These are phyloP conservation scores for Ilyonectria destructans DNA, from an alignment of 2,329 filamentous ascomycete species.

Conservation along the genomic window DNA sequence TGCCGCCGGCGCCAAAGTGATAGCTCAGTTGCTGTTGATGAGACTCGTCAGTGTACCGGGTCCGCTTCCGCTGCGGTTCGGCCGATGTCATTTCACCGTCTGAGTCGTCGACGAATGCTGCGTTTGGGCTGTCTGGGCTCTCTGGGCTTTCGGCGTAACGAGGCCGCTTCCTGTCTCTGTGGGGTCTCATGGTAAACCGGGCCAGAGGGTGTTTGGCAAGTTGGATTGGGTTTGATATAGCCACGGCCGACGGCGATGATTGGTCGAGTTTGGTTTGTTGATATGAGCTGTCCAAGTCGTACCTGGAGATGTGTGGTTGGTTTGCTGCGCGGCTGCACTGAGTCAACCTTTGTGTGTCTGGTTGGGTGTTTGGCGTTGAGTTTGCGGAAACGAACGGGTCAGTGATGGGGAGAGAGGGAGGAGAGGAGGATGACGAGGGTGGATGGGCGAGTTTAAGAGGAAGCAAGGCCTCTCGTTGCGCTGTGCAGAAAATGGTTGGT, in stretches of 20 bases:
- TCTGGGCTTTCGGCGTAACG: constrained; percentile 6
- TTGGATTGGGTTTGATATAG: constrained; percentile 5
- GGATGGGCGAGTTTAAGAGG: not conserved
- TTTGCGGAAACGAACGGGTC: not conserved
- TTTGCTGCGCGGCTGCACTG: not conserved
- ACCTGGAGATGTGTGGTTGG: not conserved
- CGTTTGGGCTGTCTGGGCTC: not conserved
- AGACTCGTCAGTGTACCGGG: not conserved
- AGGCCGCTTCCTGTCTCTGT: not conserved
- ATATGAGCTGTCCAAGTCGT: not conserved
- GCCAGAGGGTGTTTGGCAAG: not conserved
- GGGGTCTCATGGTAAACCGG: not conserved
- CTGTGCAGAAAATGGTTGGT: not conserved
- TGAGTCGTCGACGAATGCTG: not conserved
- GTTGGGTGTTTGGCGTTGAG: not conserved
- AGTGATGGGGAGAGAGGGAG: not conserved
- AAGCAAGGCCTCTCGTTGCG: not conserved
- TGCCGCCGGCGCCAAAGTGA: not conserved
- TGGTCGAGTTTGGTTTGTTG: not conserved
- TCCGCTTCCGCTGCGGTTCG: not conserved
- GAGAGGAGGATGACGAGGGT: not conserved
- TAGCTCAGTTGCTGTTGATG: not conserved
- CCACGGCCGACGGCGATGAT: not conserved
- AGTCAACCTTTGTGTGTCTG: not conserved
- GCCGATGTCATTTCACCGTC: not conserved